Evolutionary conservation across 345 rosid species (phyloP), one percentile per base, ranked within the genome.

Genomic region (Bruguiera sexangula): DNA sequence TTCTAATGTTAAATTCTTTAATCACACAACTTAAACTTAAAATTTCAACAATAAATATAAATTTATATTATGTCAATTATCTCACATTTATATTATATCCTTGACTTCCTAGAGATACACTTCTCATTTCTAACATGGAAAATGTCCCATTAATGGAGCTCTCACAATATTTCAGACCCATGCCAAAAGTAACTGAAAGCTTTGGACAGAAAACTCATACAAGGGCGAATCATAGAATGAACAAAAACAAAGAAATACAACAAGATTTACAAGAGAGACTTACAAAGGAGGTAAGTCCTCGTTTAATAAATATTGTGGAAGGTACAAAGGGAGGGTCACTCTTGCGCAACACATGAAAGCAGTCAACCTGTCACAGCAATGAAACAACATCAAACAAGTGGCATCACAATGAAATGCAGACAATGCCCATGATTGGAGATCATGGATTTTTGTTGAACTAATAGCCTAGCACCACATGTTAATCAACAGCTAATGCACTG

Each of bases 311-410:
- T 73, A 82, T 86, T 55, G 91, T 62, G 62, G 93, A 79, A 21
- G 96, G 92, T 37, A 84, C 96, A 70, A 92, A 95, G 21, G 96
- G 94, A 69, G 96, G 96, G 81, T 92, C 93, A 57, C 97, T 92
- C 81, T 92, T 95, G 54, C 99, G 92, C 73, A 95, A 84, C 69
- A 95, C 97, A 73, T 95, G 99, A 81, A 95, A 95, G 82, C 97
- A 95, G 72, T 95, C 99, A 74, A 95, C 99, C 99, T 92, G 6
- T 34, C 37, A 60, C 54, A 37, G 63, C 26, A 70, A 61, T n/a
- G 54, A 39, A 65, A 60, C 32, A 69, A 59, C 26, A 43, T 37
- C 60, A 30, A 59, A 52, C 60, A 54, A 30, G 26, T 21, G 21
- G 21, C 2, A 2, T 54, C 21, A 0, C 11, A 54, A 24, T 11